Evolutionary conservation across 1,284 basidiomycete genomes (phyloP).

Genomic region (Polyporus tsugae): DNA sequence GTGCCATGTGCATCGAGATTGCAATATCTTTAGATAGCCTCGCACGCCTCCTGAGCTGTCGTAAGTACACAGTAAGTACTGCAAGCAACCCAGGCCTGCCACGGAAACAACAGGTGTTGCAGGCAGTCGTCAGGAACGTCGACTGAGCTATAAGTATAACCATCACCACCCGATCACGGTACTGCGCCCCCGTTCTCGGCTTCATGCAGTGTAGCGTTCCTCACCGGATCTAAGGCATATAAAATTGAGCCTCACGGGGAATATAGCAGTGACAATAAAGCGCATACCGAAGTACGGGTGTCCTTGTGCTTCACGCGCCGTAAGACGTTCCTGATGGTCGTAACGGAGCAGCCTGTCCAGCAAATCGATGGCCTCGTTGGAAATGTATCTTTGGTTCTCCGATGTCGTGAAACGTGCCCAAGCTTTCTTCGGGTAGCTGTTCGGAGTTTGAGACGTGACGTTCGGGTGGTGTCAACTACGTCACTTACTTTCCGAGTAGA

Average conservation of each 20-base stretch:
- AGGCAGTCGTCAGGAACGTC: constrained; percentile 19
- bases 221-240: constrained; percentile 60
- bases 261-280: constrained; percentile 17
- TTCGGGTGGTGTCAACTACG: constrained; percentile 16
- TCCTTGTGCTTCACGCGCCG: constrained; percentile 89
- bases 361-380: constrained; percentile 98
- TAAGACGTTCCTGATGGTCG: constrained; percentile 96
- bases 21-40: constrained; percentile 32
- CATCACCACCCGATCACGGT: constrained; percentile 48
- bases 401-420: constrained; percentile 95
- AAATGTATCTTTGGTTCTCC: constrained; percentile 97
- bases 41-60: constrained; percentile 30
- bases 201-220: constrained; percentile 58
- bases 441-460: constrained; percentile 20
- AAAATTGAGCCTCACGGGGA: constrained; percentile 35
- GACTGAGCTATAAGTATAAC: constrained; percentile 14
- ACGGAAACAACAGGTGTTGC: constrained; percentile 7
- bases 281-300: constrained; percentile 88
- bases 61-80: constrained; percentile 29
- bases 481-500: constrained; percentile 76
- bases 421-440: constrained; percentile 90
- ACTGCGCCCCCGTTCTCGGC: constrained; percentile 82
- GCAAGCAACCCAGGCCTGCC: constrained; percentile 6
- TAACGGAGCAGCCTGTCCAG: constrained; percentile 96
- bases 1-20: constrained; percentile 29